Evolutionary conservation across 2,329 filamentous ascomycete genomes (phyloP).

Genomic region (Sporothrix globosa): DNA sequence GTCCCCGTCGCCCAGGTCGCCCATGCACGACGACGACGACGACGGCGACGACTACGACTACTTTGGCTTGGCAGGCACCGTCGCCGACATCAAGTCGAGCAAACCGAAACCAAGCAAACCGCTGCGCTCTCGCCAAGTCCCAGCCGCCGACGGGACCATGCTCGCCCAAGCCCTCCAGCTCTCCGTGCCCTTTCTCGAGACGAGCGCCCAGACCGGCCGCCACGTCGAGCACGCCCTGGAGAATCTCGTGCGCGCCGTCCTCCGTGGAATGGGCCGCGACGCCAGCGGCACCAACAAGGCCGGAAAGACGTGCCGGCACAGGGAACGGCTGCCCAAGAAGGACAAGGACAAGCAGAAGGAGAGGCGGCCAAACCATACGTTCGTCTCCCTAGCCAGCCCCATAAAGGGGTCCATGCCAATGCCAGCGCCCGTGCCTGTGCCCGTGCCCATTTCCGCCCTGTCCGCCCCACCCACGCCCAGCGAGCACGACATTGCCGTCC

Average conservation of each 20-base stretch:
- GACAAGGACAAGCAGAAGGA: not conserved
- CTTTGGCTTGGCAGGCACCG: not conserved
- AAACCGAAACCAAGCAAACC: not conserved
- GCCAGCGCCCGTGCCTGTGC: too few relatives aligned
- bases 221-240: slow-evolving; percentile 67
- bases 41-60: not conserved
- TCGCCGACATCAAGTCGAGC: not conserved
- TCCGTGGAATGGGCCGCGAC: slow-evolving; percentile 36
- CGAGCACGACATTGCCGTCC: not conserved
- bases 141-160: slow-evolving; percentile 54
- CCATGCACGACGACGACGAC: not conserved
- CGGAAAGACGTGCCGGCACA: slow-evolving; percentile 32
- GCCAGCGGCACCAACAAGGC: slow-evolving; percentile 31
- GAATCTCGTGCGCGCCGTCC: slow-evolving; percentile 38
- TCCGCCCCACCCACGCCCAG: not conserved
- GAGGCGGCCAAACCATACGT: not conserved
- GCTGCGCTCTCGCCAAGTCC: slow-evolving; percentile 47
- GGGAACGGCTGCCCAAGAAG: not conserved
- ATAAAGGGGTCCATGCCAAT: not conserved
- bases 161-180: slow-evolving; percentile 64
- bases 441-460: not conserved
- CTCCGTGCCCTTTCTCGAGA: slow-evolving; percentile 73
- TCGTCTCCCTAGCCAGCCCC: not conserved
- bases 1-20: not conserved
- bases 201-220: slow-evolving; percentile 69